Percentiles rank a stretch among this genome's conserved stretches.
Conservation (phyloP, 805 yeast genomes). For the Candida tammaniensis region DNA sequence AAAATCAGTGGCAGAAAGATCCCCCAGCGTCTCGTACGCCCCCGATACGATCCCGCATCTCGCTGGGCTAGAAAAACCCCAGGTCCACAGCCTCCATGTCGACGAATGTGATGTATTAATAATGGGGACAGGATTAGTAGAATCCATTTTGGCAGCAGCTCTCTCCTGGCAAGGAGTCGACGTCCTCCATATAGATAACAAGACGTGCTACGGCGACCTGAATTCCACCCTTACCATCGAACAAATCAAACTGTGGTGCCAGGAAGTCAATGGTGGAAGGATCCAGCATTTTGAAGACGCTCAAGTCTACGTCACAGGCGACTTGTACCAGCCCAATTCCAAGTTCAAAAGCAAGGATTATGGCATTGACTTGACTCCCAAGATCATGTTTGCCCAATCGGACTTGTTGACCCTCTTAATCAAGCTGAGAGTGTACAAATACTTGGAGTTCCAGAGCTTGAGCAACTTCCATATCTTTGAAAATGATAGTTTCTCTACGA, state of each 20-base stretch:
- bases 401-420: constrained; percentile 76
- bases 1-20: constrained; percentile 44
- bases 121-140: constrained; percentile 89
- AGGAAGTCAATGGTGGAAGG: constrained; percentile 54
- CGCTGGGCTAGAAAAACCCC: constrained; percentile 77
- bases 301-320: constrained; percentile 70
- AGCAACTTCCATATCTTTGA: constrained; percentile 92
- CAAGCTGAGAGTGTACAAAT: constrained; percentile 84
- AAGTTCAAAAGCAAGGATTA: constrained; percentile 56
- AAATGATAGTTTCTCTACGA: constrained; percentile 78
- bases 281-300: constrained; percentile 62
- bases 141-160: constrained; percentile 88
- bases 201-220: constrained; percentile 85
- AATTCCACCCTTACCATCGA: constrained; percentile 84
- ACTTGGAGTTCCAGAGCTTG: constrained; percentile 87
- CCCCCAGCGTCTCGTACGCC: constrained; percentile 41
- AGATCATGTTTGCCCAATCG: constrained; percentile 84
- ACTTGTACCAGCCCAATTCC: constrained; percentile 28
- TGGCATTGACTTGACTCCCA: constrained; percentile 86
- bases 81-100: constrained; percentile 60
- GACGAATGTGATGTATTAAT: constrained; percentile 78
- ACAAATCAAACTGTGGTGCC: constrained; percentile 81
- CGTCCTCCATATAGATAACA: constrained; percentile 85
- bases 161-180: constrained; percentile 98
- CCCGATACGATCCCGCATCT: constrained; percentile 61